A percentile compares a stretch with the other conserved stretches of the same genome.
Evolutionary conservation across 169 alveolate species (phyloP).

Genomic region (Eimeria falciformis): DNA sequence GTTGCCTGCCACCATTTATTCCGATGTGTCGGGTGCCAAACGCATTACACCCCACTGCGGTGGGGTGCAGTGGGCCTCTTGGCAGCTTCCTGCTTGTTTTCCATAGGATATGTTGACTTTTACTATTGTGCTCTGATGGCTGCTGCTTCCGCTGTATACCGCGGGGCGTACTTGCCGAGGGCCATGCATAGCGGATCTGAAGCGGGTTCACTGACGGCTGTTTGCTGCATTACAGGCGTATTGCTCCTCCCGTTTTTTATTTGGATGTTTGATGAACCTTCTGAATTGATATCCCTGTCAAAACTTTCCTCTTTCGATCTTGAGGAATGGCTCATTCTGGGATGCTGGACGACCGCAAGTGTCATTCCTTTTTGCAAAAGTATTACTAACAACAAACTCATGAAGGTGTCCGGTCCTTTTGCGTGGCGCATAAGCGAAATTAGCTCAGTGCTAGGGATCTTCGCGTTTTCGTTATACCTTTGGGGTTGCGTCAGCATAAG

Average conservation of each 20-base stretch:
- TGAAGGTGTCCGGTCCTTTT: slow-evolving; percentile 56
- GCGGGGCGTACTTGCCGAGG: slow-evolving; percentile 58
- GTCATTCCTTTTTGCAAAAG: slow-evolving; percentile 69
- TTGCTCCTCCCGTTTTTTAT: slow-evolving; percentile 29
- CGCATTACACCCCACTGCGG: neutral
- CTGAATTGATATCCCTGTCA: neutral
- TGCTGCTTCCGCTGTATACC: neutral
- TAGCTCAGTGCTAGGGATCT: slow-evolving; percentile 21
- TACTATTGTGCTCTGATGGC: slow-evolving; percentile 41
- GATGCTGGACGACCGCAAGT: slow-evolving; percentile 61
- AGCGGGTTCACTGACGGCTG: slow-evolving; percentile 56
- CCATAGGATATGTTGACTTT: slow-evolving; percentile 26
- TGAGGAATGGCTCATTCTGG: slow-evolving; percentile 65
- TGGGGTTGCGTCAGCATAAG: slow-evolving; percentile 17
- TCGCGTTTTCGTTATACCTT: slow-evolving; percentile 21
- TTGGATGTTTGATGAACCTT: slow-evolving; percentile 32
- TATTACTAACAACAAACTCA: slow-evolving; percentile 41
- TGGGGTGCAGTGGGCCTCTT: slow-evolving; percentile 69
- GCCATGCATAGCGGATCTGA: slow-evolving; percentile 51
- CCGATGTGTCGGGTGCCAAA: slow-evolving; percentile 43
- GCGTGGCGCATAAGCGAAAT: slow-evolving; percentile 75
- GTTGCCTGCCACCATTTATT: slow-evolving; percentile 61
- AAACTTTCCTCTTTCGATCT: slow-evolving; percentile 15
- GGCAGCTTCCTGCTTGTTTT: slow-evolving; percentile 31
- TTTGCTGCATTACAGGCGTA: slow-evolving; percentile 46